Conservation (phyloP, 148 eudicot species). For the Cornus controversa region DNA sequence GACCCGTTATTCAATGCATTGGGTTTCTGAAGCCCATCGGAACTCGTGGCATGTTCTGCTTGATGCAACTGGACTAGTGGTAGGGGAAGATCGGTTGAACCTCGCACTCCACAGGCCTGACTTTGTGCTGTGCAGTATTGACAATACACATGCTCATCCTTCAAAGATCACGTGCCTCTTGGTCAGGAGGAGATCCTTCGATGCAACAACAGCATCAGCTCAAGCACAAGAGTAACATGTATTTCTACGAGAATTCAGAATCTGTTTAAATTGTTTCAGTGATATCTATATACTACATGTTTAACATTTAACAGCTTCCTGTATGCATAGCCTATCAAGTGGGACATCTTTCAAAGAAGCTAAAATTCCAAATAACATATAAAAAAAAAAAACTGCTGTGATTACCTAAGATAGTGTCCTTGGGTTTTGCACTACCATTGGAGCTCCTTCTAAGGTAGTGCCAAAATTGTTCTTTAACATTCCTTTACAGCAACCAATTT, state of each 20-base stretch:
- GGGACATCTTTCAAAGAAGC: not conserved
- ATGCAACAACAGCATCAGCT: conserved; percentile 13
- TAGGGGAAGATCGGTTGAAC: conserved; percentile 33
- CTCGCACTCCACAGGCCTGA: conserved; percentile 41
- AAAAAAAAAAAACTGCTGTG: not conserved
- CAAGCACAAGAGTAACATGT: conserved; percentile 4
- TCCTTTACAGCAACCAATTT: not conserved
- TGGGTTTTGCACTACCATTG: not conserved
- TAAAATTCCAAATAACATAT: not conserved
- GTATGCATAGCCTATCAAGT: not conserved
- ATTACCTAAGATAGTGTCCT: not conserved
- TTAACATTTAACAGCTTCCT: not conserved
- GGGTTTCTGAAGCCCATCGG: conserved; percentile 43
- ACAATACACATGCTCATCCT: conserved; percentile 21
- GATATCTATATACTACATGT: not conserved
- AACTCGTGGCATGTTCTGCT: conserved; percentile 43
- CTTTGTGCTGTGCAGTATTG: conserved; percentile 31
- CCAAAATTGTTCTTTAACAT: no score
- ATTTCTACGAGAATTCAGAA: not conserved
- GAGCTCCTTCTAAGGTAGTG: not conserved
- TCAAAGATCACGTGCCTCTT: conserved; percentile 37
- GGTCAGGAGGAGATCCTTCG: conserved; percentile 33
- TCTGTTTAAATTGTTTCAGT: not conserved
- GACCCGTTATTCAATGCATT: conserved; percentile 37
- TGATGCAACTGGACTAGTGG: conserved; percentile 27